phyloP scores from a whole-genome alignment of 495 filamentous ascomycete species.

The Penicillium odoratum region DNA sequence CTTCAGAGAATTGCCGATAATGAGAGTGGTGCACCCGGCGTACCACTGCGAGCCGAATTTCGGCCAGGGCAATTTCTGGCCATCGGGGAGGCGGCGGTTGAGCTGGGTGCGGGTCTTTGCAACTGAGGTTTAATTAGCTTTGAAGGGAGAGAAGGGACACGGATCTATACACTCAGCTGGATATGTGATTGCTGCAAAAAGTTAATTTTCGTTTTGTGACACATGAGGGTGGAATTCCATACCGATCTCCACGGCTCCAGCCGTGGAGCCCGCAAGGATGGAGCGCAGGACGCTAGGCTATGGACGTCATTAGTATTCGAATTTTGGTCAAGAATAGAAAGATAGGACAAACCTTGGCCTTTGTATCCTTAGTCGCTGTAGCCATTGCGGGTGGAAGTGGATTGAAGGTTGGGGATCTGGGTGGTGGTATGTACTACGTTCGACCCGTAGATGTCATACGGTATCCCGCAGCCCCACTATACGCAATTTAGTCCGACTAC shows the following conservation, averaged over 20 bases:
- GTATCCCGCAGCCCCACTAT: constrained; percentile 20
- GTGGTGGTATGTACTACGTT: neutral
- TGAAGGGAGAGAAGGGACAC: neutral
- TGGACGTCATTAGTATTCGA: constrained; percentile 21
- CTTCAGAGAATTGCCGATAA: constrained; percentile 94
- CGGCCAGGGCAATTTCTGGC: constrained; percentile 91
- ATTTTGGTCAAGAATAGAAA: neutral
- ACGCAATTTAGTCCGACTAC: constrained; percentile 13
- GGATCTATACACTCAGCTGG: constrained; percentile 80
- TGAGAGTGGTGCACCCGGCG: constrained; percentile 93
- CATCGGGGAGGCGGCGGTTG: constrained; percentile 77
- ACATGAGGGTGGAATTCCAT: constrained; percentile 16
- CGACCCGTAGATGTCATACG: constrained; percentile 14
- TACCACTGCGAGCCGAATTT: constrained; percentile 96
- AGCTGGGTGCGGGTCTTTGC: constrained; percentile 95
- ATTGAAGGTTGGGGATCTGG: constrained; percentile 18
- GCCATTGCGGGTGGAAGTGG: constrained; percentile 34
- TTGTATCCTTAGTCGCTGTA: constrained; percentile 40
- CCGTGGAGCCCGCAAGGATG: constrained; percentile 83
- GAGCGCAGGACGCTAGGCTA: constrained; percentile 81
- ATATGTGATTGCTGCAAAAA: constrained; percentile 79
- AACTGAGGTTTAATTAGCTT: constrained; percentile 50
- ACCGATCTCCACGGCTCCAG: constrained; percentile 96
- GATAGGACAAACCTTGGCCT: constrained; percentile 40
- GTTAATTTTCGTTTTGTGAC: constrained; percentile 18